Evolutionary conservation across 192 early-diverging fungal species (phyloP), one percentile per base, ranked within the genome.

Genomic region (Phlyctochytrium planicorne): DNA sequence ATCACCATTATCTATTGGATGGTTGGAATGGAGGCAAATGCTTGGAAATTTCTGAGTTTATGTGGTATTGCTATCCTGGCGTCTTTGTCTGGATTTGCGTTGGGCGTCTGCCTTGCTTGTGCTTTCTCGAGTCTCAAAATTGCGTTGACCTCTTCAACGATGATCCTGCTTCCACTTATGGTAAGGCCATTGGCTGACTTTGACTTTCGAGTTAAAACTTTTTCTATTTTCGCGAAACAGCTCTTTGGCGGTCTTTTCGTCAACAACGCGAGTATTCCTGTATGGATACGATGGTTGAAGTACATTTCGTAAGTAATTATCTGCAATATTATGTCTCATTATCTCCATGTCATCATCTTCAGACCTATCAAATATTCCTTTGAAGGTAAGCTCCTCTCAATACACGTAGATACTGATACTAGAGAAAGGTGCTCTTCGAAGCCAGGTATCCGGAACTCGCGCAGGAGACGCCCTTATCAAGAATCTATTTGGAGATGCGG

Each of bases 291-390:
- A 24, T 85, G 76, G 68, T 63, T 70, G 33, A 52, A 67, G 40
- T 70, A 71, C 62, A n/a, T 78, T 17, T 66, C 68, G 24, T 12
- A 36, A n/a, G 29, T 60, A 23, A 1, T 10, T 23, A 2, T 10
- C n/a, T n/a, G n/a, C n/a, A n/a, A 23, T 2, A 20, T n/a, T 60
- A 23, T 30, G 20, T 30, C 24, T 20, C 16, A 20, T 12, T 17
- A 36, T n/a, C 6, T 17, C 20, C 20, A 16, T 24, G 16, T 34
- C 20, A 37, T 36, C 36, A 23, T 24, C 20, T 50, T 72, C 33
- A 75, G 76, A 24, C 86, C 86, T 23, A 78, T 85, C 70, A 87
- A 87, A 64, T 88, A 85, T 66, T 75, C 77, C 2, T 88, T 82
- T 63, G 71, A 80, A n/a, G 52, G 77, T n/a, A n/a, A n/a, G n/a